Conservation (phyloP, 768 basidiomycete genomes). For the Calocybe gangraenosa region DNA sequence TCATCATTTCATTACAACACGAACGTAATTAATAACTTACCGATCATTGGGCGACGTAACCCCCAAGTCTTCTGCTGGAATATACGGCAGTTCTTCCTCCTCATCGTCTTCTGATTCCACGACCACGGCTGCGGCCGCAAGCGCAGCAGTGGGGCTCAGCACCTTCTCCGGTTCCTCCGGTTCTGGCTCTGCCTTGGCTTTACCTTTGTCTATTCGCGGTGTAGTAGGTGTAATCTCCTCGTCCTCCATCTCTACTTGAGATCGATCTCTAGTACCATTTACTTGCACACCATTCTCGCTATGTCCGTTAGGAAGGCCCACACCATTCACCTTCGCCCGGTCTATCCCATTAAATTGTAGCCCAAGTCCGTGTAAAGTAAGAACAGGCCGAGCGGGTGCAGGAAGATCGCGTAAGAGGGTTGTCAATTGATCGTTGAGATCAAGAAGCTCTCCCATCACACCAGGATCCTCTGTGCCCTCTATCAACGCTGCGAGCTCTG, state of each 20-base stretch:
- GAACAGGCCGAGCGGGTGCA: conserved; percentile 29
- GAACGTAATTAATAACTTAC: conserved; percentile 29
- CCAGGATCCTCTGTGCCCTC: conserved; percentile 53
- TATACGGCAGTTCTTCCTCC: conserved; percentile 28
- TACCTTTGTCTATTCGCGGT: conserved; percentile 75
- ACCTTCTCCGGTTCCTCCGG: conserved; percentile 68
- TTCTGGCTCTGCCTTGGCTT: conserved; percentile 65
- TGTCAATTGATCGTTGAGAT: conserved; percentile 69
- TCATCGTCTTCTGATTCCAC: conserved; percentile 49
- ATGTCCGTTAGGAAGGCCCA: conserved; percentile 11
- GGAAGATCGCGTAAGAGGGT: conserved; percentile 48
- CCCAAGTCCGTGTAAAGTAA: conserved; percentile 44
- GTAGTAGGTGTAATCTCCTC: conserved; percentile 42
- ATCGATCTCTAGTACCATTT: conserved; percentile 1
- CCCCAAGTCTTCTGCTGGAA: conserved; percentile 30
- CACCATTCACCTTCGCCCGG: conserved; percentile 7
- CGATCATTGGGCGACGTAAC: conserved; percentile 41
- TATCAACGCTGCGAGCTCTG: conserved; percentile 48
- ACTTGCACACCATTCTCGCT: conserved; percentile 10
- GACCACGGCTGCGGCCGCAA: conserved; percentile 39
- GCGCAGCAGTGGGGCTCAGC: conserved; percentile 59
- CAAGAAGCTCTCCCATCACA: conserved; percentile 64
- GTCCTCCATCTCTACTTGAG: conserved; percentile 21
- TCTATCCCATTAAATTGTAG: conserved; percentile 27
- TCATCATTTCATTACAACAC: no score